Evolutionary conservation across 305 asterid species (phyloP).

Genomic region (Plantago rigida): DNA sequence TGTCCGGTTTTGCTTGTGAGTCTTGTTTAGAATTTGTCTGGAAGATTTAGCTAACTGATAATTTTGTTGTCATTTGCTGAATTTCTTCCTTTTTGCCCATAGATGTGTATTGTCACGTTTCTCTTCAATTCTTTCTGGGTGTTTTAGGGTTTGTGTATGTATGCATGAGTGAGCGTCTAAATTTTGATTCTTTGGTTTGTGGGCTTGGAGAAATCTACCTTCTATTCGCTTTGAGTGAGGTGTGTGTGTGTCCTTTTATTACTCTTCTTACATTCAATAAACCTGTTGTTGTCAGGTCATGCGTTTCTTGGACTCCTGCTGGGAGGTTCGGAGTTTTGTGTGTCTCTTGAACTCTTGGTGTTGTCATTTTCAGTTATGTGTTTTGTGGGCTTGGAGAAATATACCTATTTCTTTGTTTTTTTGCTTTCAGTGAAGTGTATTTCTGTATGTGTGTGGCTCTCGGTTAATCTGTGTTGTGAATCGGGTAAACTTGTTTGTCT

Average conservation of each 20-base stretch:
- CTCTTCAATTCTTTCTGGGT: not conserved
- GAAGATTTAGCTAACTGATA: not conserved
- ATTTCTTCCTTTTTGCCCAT: not conserved
- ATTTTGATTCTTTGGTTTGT: not conserved
- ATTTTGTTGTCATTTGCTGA: not conserved
- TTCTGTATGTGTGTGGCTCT: not conserved
- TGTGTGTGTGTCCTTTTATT: not conserved
- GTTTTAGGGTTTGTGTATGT: not conserved
- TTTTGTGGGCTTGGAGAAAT: not conserved
- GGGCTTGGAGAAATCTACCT: not conserved
- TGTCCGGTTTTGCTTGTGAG: not conserved
- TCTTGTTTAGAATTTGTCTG: too few relatives aligned
- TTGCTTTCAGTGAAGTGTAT: not conserved
- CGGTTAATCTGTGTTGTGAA: not conserved
- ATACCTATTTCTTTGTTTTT: not conserved
- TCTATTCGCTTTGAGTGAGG: too few relatives aligned
- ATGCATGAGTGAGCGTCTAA: not conserved
- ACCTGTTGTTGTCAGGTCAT: too few relatives aligned
- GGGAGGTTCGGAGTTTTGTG: too few relatives aligned
- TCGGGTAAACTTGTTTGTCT: conserved; percentile 9
- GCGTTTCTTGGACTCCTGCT: too few relatives aligned
- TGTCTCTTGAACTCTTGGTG: too few relatives aligned
- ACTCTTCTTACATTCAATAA: not conserved
- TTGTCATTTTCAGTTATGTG: too few relatives aligned
- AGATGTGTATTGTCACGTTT: too few relatives aligned